These are phyloP conservation scores for Penicillium soppii DNA, from an alignment of 495 filamentous ascomycete species.

Conservation along the genomic window DNA sequence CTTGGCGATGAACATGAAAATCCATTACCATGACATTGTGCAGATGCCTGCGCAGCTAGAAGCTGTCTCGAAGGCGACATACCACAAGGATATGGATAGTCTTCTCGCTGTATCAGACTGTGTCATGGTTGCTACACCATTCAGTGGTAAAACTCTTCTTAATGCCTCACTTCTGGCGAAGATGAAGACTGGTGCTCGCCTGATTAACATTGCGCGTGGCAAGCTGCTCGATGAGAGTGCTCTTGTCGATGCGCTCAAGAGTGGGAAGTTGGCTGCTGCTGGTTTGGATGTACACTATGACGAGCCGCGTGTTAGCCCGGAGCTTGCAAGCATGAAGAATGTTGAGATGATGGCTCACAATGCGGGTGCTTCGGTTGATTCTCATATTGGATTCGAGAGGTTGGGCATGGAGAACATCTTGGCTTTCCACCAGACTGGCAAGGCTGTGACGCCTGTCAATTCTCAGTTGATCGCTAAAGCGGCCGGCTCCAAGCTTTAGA, in stretches of 20 bases:
- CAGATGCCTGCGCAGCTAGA: conserved; percentile 47
- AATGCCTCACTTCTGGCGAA: conserved; percentile 45
- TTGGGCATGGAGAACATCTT: conserved; percentile 72
- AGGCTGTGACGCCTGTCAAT: conserved; percentile 67
- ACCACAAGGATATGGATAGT: conserved; percentile 47
- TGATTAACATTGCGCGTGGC: conserved; percentile 75
- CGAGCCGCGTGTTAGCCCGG: conserved; percentile 48
- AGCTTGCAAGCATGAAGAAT: conserved; percentile 48
- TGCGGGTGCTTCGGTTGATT: conserved; percentile 70
- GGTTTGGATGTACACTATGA: conserved; percentile 69
- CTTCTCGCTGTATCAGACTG: conserved; percentile 61
- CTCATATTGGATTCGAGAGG: conserved; percentile 70
- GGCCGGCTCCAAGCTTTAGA: conserved; percentile 18
- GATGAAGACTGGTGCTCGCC: conserved; percentile 56
- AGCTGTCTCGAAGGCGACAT: conserved; percentile 42
- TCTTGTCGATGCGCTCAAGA: conserved; percentile 60
- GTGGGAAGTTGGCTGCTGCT: conserved; percentile 48
- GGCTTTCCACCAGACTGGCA: conserved; percentile 51
- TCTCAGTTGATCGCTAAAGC: conserved; percentile 43
- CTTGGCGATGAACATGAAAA: conserved; percentile 62
- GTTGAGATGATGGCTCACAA: conserved; percentile 70
- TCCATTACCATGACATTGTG: conserved; percentile 65
- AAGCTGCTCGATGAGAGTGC: conserved; percentile 69
- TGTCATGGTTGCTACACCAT: conserved; percentile 66
- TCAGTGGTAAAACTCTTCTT: conserved; percentile 58